These are phyloP conservation scores for Boletus insuetus DNA, from an alignment of 768 basidiomycete genomes.

Conservation along the genomic window DNA sequence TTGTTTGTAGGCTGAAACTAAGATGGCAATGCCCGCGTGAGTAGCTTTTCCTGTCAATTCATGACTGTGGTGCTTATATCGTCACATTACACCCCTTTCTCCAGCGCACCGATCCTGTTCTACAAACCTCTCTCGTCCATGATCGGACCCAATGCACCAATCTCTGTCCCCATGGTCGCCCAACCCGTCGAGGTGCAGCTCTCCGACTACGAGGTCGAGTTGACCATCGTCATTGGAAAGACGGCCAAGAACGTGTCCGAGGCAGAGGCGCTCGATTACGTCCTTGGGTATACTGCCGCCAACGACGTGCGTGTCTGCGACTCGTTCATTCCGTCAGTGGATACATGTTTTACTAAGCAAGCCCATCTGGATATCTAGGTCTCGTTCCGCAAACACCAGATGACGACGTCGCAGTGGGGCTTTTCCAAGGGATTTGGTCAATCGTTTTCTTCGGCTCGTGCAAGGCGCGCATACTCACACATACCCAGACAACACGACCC, in stretches of 20 bases:
- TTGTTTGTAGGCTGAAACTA: constrained; percentile 57
- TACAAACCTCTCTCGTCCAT: constrained; percentile 73
- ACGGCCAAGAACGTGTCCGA: constrained; percentile 76
- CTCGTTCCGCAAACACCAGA: constrained; percentile 81
- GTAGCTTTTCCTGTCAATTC: constrained; percentile 16
- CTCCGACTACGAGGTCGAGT: constrained; percentile 81
- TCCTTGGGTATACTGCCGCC: constrained; percentile 77
- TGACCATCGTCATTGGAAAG: constrained; percentile 82
- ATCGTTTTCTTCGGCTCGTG: constrained; percentile 7
- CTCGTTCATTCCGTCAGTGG: not conserved
- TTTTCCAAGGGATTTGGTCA: constrained; percentile 86
- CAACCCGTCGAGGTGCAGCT: constrained; percentile 70
- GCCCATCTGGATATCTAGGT: constrained; percentile 31
- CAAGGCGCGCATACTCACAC: not conserved
- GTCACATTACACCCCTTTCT: not conserved
- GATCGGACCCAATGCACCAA: constrained; percentile 65
- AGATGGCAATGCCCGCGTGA: constrained; percentile 61
- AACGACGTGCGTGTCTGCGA: constrained; percentile 57
- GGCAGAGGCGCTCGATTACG: constrained; percentile 79
- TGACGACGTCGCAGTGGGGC: constrained; percentile 80
- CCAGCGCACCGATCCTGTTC: constrained; percentile 70
- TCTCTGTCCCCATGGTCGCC: constrained; percentile 62
- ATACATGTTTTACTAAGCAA: not conserved
- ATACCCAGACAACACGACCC: constrained; percentile 41
- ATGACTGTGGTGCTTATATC: not conserved